A percentile compares a stretch with the other conserved stretches of the same genome.
Evolutionary conservation across 1,284 basidiomycete genomes (phyloP).

Genomic region (Golubevia sp.): DNA sequence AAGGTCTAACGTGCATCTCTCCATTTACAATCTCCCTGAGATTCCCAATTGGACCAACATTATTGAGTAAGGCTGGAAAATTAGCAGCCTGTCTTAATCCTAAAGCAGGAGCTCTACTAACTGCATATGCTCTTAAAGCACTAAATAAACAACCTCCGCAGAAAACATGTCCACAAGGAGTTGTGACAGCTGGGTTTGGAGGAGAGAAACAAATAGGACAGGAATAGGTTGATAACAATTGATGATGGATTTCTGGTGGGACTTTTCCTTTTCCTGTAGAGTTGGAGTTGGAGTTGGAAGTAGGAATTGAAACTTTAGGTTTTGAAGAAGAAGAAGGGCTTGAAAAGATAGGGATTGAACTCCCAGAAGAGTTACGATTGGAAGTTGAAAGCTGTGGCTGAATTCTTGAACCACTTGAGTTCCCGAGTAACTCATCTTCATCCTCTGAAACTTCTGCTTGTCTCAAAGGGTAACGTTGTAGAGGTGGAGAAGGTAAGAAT

Average conservation of each 20-base stretch:
- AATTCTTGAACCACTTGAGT: no score
- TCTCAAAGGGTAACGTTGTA: no score
- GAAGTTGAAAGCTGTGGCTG: no score
- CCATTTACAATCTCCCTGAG: no score
- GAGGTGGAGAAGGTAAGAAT: no score
- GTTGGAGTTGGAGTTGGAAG: no score
- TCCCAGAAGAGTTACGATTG: no score
- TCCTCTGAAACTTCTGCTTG: no score
- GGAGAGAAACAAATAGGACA: slow-evolving; percentile 54
- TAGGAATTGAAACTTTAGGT: no score
- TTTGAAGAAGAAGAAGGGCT: no score
- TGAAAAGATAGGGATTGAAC: no score
- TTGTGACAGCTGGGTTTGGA: slow-evolving; percentile 26
- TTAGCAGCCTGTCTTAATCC: slow-evolving; percentile 16
- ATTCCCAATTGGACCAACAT: slow-evolving; percentile 8
- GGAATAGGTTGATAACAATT: slow-evolving; percentile 33
- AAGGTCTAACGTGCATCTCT: slow-evolving; percentile 7
- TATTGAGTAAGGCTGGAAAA: slow-evolving; percentile 22
- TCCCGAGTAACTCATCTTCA: no score
- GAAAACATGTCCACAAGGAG: slow-evolving; percentile 53
- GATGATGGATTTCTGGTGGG: slow-evolving; percentile 10
- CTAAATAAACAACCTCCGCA: slow-evolving; percentile 48
- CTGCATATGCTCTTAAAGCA: slow-evolving; percentile 31
- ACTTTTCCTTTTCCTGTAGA: neutral
- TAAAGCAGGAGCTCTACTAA: slow-evolving; percentile 23